Base-by-base conservation (phyloP, 106 monocot genomes). In the Dendrobium officinale region DNA sequence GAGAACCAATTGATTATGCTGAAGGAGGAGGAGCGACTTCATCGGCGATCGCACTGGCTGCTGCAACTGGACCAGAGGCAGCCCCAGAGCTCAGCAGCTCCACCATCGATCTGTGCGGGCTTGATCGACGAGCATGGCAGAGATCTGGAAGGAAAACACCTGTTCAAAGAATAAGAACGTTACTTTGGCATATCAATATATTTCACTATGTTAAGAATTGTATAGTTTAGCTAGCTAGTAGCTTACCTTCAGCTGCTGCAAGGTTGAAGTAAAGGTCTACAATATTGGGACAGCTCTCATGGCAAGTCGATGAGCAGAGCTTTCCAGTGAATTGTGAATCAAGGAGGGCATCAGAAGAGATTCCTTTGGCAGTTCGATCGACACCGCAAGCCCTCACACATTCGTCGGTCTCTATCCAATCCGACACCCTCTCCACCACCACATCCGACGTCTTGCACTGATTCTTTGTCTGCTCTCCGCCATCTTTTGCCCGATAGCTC, bases 61-160 rank as follows among this genome's bases (percentile, higher is more conserved):
- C n/a, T 15, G 64, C 26, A 8, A 22, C 24, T 22, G 64, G 64
- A 9, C 64, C 64, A 5, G 64, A 66, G 64, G 64, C 64, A 24
- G 64, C 64, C 9, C 64, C 64, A 26, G 64, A 66, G 64, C 64
- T 66, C 9, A 66, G 64, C 22, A 66, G 10, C 64, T 66, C 64
- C 26, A 26, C 64, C 64, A 66, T 66, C 6, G 64, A 66, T 26
- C 64, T 22, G 64, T 26, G 64, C 9, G 64, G 22, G 73, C 84
- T 84, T 45, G 55, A 51, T 5, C 87, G 72, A 9, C 42, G 61
- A 0, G 85, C 86, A 17, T 79, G 61, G 77, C 91, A 92, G 24
- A 92, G 77, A 37, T 85, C 87, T 3, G 87, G 85, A 19, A 92
- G 82, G 48, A 81, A 81, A 9, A 84, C 91, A 78, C 89, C 91